These are phyloP conservation scores for Magnaporthiopsis poae DNA, from an alignment of 2,329 filamentous ascomycete species.

Conservation along the genomic window DNA sequence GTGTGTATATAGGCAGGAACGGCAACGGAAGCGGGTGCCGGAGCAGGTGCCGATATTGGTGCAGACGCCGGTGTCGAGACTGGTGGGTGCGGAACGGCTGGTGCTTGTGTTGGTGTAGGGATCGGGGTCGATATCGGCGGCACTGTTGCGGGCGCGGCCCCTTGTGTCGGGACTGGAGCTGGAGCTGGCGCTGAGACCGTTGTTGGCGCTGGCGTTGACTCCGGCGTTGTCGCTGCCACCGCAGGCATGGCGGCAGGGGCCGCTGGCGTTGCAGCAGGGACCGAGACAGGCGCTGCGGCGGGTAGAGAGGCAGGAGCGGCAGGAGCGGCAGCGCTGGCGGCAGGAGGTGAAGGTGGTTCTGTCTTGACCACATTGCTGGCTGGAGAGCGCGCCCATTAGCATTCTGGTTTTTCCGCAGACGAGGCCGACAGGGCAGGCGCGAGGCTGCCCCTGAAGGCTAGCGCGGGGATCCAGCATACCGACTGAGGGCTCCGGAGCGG, in stretches of 20 bases:
- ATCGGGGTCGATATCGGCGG: not conserved
- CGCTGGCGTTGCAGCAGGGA: no score
- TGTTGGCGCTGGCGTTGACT: not conserved
- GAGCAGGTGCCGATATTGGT: not conserved
- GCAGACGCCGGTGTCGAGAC: no score
- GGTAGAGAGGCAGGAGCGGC: no score
- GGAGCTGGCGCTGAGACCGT: not conserved
- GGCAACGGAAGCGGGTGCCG: not conserved
- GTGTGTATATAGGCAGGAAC: not conserved
- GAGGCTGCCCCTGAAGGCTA: not conserved
- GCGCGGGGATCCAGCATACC: constrained; percentile 6
- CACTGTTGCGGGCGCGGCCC: constrained; percentile 3
- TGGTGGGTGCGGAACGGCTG: constrained; percentile 3
- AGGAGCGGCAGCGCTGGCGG: no score
- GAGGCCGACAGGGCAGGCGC: no score
- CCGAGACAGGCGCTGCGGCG: not conserved
- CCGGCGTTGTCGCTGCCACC: not conserved
- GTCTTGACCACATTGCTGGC: not conserved
- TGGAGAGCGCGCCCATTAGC: not conserved
- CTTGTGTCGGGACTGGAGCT: not conserved
- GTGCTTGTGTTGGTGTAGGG: not conserved
- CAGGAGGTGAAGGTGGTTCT: not conserved
- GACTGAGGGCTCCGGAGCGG: not conserved
- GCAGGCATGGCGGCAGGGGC: no score
- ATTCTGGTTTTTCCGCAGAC: not conserved